Evolutionary conservation across 441 rosid species (phyloP).

Genomic region (California macrophylla): DNA sequence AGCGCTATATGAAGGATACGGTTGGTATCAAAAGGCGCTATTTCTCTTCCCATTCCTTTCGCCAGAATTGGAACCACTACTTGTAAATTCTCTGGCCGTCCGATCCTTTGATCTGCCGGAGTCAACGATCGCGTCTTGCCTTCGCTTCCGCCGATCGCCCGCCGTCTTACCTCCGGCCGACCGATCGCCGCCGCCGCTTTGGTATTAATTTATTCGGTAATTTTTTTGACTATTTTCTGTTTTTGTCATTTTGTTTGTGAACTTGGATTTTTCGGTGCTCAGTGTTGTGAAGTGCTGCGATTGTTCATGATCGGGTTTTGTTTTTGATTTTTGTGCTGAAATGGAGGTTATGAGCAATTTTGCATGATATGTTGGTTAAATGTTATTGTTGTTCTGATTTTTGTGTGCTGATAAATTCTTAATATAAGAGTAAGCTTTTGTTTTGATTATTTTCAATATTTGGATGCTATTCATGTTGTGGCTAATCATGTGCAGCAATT

Average conservation of each 20-base stretch:
- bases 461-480: neutral
- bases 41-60: neutral
- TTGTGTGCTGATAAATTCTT: neutral
- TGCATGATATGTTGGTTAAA: neutral
- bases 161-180: neutral
- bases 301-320: neutral
- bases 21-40: constrained; percentile 1
- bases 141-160: neutral
- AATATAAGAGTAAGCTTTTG: neutral
- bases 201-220: neutral
- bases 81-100: constrained; percentile 2
- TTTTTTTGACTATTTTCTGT: constrained; percentile 1
- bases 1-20: neutral
- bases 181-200: neutral
- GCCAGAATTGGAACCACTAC: neutral
- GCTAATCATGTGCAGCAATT: neutral
- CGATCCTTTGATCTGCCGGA: constrained; percentile 3
- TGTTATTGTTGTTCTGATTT: neutral
- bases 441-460: neutral
- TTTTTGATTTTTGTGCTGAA: neutral
- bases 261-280: neutral
- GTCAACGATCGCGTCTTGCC: neutral
- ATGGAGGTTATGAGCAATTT: neutral
- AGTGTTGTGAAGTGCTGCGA: neutral
- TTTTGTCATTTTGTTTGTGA: neutral